These are phyloP conservation scores for Corinectria fuckeliana DNA, from an alignment of 2,329 filamentous ascomycete species.

Conservation along the genomic window DNA sequence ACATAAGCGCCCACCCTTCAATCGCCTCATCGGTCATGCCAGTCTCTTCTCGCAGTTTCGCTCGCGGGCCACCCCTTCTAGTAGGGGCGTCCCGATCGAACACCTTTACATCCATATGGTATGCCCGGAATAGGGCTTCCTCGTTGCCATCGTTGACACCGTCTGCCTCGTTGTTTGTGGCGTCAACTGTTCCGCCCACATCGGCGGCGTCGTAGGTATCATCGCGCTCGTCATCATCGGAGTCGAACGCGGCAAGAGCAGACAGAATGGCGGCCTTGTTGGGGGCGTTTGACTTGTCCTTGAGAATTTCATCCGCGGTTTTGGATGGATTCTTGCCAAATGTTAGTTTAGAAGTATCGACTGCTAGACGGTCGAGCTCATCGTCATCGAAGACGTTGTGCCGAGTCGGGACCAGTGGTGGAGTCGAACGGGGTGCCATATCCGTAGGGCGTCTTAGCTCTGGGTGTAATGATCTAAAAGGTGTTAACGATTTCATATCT, in stretches of 20 bases:
- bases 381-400: slow-evolving; percentile 83
- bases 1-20: slow-evolving; percentile 93
- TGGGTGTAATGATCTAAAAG: slow-evolving; percentile 38
- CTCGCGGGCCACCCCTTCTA: slow-evolving; percentile 67
- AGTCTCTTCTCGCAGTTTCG: slow-evolving; percentile 73
- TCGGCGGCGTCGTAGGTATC: slow-evolving; percentile 95
- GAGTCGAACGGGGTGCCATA: slow-evolving; percentile 67
- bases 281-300: slow-evolving; percentile 67
- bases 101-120: slow-evolving; percentile 65
- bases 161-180: slow-evolving; percentile 62
- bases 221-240: slow-evolving; percentile 94
- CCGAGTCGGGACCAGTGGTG: slow-evolving; percentile 61
- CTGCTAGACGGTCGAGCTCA: slow-evolving; percentile 74
- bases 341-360: slow-evolving; percentile 73
- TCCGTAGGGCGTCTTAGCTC: slow-evolving; percentile 40
- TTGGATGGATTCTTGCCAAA: slow-evolving; percentile 73
- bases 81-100: slow-evolving; percentile 78
- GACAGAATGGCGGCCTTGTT: slow-evolving; percentile 88
- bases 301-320: slow-evolving; percentile 76
- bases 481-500: slow-evolving; percentile 25
- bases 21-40: slow-evolving; percentile 93
- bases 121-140: slow-evolving; percentile 75
- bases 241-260: slow-evolving; percentile 87
- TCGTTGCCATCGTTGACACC: slow-evolving; percentile 64
- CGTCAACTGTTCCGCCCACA: slow-evolving; percentile 86